These are phyloP conservation scores for Colletotrichum plurivorum DNA, from an alignment of 2,329 filamentous ascomycete genomes.

Conservation along the genomic window DNA sequence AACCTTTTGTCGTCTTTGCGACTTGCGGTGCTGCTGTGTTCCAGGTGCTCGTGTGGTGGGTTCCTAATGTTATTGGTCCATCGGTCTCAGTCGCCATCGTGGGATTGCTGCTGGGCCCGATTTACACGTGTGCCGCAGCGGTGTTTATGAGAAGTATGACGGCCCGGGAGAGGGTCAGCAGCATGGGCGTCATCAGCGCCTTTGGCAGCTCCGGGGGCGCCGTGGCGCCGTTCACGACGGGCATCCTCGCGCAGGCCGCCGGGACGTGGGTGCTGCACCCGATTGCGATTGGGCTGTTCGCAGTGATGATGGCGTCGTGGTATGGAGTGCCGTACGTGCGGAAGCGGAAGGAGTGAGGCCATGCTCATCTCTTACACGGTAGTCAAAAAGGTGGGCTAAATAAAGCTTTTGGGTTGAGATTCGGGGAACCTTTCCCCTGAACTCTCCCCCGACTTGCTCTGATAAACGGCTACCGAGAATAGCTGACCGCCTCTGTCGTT, in stretches of 20 bases:
- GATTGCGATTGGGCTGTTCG: conserved; percentile 76
- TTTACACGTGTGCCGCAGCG: conserved; percentile 81
- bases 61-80: conserved; percentile 81
- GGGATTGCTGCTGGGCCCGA: conserved; percentile 81
- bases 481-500: background rate
- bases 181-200: conserved; percentile 77
- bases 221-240: conserved; percentile 76
- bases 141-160: conserved; percentile 74
- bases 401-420: background rate
- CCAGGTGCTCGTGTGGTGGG: conserved; percentile 83
- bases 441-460: no score
- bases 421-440: background rate
- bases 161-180: conserved; percentile 71
- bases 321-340: conserved; percentile 66
- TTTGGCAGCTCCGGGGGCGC: conserved; percentile 80
- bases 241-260: conserved; percentile 71
- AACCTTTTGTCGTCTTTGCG: conserved; percentile 75
- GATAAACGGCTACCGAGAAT: background rate
- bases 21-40: conserved; percentile 74
- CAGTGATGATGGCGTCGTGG: conserved; percentile 77
- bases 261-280: conserved; percentile 77
- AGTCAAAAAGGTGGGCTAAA: background rate
- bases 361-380: background rate
- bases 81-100: conserved; percentile 78
- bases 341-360: conserved; percentile 72